Evolutionary conservation across 441 rosid species (phyloP), one percentile per base, ranked within the genome.

Genomic region (Jatropha podagrica): DNA sequence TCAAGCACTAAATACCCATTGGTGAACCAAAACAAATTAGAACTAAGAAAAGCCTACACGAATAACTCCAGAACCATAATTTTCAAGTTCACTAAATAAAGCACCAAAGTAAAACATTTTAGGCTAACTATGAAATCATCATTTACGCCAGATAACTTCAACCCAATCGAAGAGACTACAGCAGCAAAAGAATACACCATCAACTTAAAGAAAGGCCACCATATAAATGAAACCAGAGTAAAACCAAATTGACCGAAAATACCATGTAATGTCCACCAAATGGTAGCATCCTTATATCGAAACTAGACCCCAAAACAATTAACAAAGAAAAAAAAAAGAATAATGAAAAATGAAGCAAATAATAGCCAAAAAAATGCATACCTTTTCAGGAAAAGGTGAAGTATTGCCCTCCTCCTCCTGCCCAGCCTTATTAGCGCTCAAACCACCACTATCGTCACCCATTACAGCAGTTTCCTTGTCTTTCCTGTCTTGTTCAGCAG

Each of bases 381-480:
- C 98, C 83, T 85, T 89, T 77, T 96, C 99, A 0, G 99, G 99
- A 74, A 96, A 96, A 56, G 98, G 96, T 1, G 97, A 93, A 15
- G 97, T 94, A 61, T 77, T 92, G 41, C 97, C 97, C 82, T 93
- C 98, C 79, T 96, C 98, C 76, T 96, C 99, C 74, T 85, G 89
- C 0, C 87, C 97, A 63, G 92, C 95, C 81, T 89, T 91, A 75
- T 94, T 92, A 75, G 97, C 97, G 81, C 96, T 88, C 84, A 91
- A 80, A 52, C 99, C 99, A 64, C 98, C 99, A 65, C 93, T 91
- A 66, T 88, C 95, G 63, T 91, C 97, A 69, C 82, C 99, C 84
- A 91, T 90, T 26, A 72, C 83, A 74, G 69, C 85, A 56, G 38
- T 77, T 40, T 59, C 84, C 13, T 72, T 77, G 17, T 80, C 78